A percentile compares a stretch with the other conserved stretches of the same genome.
These are phyloP conservation scores for Alisma plantagoaquatica DNA, from an alignment of 106 monocot species.

Conservation along the genomic window DNA sequence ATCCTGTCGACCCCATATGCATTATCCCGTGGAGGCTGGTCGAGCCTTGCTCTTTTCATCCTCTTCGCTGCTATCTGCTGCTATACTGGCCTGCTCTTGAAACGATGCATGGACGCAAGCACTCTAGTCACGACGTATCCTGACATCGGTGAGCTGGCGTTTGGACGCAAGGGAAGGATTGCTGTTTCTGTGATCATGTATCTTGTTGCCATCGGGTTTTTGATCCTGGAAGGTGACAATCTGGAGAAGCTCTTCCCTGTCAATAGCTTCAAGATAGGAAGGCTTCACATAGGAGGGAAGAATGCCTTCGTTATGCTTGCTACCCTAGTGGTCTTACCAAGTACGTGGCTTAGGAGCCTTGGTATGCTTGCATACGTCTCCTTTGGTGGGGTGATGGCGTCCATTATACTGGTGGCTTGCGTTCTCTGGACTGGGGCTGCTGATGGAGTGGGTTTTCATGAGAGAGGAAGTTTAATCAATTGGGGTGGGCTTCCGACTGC, in stretches of 20 bases:
- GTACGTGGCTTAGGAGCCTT: conserved; percentile 68
- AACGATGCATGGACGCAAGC: conserved; percentile 70
- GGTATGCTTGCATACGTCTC: conserved; percentile 57
- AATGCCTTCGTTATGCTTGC: conserved; percentile 54
- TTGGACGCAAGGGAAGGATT: conserved; percentile 53
- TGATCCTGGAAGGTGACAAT: conserved; percentile 82
- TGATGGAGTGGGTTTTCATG: conserved; percentile 57
- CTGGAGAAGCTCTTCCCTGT: conserved; percentile 61
- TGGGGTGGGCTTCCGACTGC: conserved; percentile 60
- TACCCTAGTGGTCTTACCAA: conserved; percentile 48
- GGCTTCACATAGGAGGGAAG: conserved; percentile 35
- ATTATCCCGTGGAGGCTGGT: conserved; percentile 74
- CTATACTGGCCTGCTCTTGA: conserved; percentile 65
- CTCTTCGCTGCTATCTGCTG: conserved; percentile 39
- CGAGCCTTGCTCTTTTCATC: conserved; percentile 52
- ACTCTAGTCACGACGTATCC: conserved; percentile 61
- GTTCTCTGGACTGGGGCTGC: conserved; percentile 41
- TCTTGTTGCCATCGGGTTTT: conserved; percentile 59
- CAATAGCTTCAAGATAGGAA: conserved; percentile 10
- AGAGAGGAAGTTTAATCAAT: conserved; percentile 25
- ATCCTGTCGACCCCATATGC: conserved; percentile 82
- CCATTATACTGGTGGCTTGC: conserved; percentile 30
- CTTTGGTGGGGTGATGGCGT: conserved; percentile 59
- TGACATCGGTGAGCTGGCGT: conserved; percentile 79
- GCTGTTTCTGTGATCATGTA: conserved; percentile 60